Conservation (phyloP, 2,329 filamentous ascomycete genomes). For the Aspergillus sp. region DNA sequence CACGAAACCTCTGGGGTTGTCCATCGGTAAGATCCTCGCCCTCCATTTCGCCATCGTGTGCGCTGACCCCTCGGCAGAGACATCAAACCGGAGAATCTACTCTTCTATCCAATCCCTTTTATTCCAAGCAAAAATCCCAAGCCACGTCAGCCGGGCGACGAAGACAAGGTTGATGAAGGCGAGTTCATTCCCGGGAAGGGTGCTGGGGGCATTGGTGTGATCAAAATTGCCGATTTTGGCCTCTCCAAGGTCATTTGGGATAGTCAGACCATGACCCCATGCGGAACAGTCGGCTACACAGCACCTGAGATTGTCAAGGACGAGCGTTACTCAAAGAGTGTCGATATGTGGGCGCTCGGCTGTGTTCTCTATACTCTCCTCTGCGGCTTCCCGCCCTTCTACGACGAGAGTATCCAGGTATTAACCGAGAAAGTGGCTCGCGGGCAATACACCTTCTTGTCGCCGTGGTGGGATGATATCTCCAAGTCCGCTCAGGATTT, state of each 20-base stretch:
- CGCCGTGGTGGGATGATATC: slow-evolving; percentile 99
- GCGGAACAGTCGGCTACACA: slow-evolving; percentile 96
- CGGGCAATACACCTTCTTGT: slow-evolving; percentile 95
- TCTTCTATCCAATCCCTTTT: slow-evolving; percentile 85
- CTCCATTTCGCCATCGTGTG: background rate
- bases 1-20: slow-evolving; percentile 95
- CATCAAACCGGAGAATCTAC: slow-evolving; percentile 96
- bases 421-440: slow-evolving; percentile 96
- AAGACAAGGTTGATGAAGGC: slow-evolving; percentile 96
- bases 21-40: slow-evolving; percentile 69
- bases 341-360: slow-evolving; percentile 98
- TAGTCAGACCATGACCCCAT: slow-evolving; percentile 97
- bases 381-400: slow-evolving; percentile 96
- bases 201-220: slow-evolving; percentile 84
- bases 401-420: slow-evolving; percentile 96
- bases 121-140: slow-evolving; percentile 77
- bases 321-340: slow-evolving; percentile 96
- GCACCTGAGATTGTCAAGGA: slow-evolving; percentile 99
- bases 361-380: slow-evolving; percentile 96
- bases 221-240: slow-evolving; percentile 98
- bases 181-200: slow-evolving; percentile 83
- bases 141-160: slow-evolving; percentile 81
- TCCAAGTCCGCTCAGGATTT: slow-evolving; percentile 92
- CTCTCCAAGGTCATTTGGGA: slow-evolving; percentile 99
- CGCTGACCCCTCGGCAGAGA: slow-evolving; percentile 20